phyloP scores from a whole-genome alignment of 768 basidiomycete genomes.

The Clavaria fumosa region DNA sequence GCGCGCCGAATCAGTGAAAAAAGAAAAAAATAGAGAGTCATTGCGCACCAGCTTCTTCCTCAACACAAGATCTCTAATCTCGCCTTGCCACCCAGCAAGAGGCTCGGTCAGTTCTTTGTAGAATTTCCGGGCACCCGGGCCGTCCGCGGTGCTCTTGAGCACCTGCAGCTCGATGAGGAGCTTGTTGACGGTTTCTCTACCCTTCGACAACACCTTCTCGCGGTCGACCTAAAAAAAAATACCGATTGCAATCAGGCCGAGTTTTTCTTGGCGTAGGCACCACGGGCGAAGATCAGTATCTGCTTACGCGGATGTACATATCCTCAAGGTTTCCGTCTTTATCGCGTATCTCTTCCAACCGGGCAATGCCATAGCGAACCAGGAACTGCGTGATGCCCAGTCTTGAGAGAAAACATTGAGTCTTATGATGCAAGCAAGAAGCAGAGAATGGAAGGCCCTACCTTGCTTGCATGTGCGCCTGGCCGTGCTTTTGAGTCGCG shows the following conservation, averaged over 20 bases:
- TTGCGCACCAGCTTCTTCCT: constrained; percentile 56
- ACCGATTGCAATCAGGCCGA: constrained; percentile 1
- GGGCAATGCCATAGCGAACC: constrained; percentile 52
- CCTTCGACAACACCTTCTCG: constrained; percentile 44
- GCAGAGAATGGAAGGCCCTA: constrained; percentile 6
- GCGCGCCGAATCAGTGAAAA: neutral
- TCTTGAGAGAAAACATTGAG: constrained; percentile 21
- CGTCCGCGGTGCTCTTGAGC: constrained; percentile 75
- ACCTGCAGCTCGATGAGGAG: constrained; percentile 72
- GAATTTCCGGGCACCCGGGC: constrained; percentile 59
- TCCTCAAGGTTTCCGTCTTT: constrained; percentile 45
- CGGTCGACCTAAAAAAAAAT: constrained; percentile 68
- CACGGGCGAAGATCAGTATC: neutral
- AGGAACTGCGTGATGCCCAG: constrained; percentile 75
- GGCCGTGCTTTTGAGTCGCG: constrained; percentile 59
- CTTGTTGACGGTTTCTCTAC: constrained; percentile 52
- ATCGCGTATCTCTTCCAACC: constrained; percentile 51
- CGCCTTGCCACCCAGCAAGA: constrained; percentile 51
- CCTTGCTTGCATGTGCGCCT: constrained; percentile 9
- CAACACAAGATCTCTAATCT: constrained; percentile 64
- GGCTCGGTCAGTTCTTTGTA: constrained; percentile 73
- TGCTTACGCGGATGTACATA: constrained; percentile 48
- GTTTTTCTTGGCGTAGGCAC: neutral
- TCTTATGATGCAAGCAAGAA: neutral
- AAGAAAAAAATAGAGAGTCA: neutral